These are phyloP conservation scores for Hymenoscyphus albidus DNA, from an alignment of 2,329 filamentous ascomycete genomes.

Conservation along the genomic window DNA sequence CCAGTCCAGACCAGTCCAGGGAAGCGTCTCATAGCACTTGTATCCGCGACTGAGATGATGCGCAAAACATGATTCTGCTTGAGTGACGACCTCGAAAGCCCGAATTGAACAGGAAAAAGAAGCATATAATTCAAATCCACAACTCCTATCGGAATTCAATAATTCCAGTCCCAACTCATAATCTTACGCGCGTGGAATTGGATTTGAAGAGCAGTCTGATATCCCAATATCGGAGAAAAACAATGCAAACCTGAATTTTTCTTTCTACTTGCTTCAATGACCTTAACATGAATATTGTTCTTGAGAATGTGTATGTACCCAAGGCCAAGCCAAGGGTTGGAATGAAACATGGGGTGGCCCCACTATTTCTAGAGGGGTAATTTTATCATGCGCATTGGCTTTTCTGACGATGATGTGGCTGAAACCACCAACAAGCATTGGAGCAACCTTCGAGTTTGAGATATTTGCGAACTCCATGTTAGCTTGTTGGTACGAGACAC, in stretches of 20 bases:
- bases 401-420: background rate
- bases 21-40: too few species aligned
- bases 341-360: background rate
- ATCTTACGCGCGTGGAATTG: background rate
- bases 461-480: background rate
- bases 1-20: too few species aligned
- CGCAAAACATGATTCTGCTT: too few species aligned
- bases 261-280: background rate
- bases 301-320: background rate
- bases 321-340: background rate
- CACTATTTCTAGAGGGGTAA: slow-evolving; percentile 1
- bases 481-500: background rate
- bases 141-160: too few species aligned
- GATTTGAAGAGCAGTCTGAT: background rate
- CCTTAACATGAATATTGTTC: background rate
- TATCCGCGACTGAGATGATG: too few species aligned
- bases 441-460: background rate
- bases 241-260: too few species aligned
- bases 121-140: too few species aligned
- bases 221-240: background rate
- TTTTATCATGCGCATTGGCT: background rate
- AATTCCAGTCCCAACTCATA: too few species aligned
- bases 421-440: background rate
- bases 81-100: too few species aligned
- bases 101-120: too few species aligned